phyloP scores from a whole-genome alignment of 805 yeast genomes.

The Barnettozyma botsteinii region DNA sequence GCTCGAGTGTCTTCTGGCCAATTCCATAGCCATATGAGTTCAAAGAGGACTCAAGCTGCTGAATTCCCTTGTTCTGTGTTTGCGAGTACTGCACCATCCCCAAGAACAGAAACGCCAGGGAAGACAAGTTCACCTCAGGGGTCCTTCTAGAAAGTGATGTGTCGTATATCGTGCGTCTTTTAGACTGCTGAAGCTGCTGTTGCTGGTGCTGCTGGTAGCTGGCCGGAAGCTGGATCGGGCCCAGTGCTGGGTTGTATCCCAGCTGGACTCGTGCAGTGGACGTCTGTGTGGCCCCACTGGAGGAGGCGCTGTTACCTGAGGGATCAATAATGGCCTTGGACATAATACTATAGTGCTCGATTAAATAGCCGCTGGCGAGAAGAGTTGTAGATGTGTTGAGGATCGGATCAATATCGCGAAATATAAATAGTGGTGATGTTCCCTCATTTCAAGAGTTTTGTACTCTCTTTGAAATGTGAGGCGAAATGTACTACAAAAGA shows the following conservation, averaged over 20 bases:
- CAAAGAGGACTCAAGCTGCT: conserved; percentile 56
- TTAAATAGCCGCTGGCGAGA: not conserved
- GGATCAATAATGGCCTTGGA: conserved; percentile 6
- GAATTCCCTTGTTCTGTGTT: conserved; percentile 56
- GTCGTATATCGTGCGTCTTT: conserved; percentile 47
- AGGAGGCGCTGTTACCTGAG: conserved; percentile 1
- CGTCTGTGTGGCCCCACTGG: not conserved
- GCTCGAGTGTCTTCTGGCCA: conserved; percentile 66
- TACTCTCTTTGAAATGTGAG: not conserved
- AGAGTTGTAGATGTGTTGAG: no score
- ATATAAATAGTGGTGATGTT: no score
- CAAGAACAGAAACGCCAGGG: conserved; percentile 63
- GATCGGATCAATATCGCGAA: no score
- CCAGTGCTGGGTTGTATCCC: conserved; percentile 26
- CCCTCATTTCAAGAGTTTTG: no score
- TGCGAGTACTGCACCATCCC: conserved; percentile 67
- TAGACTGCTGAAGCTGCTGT: conserved; percentile 11
- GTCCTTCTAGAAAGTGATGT: conserved; percentile 59
- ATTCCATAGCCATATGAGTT: conserved; percentile 73
- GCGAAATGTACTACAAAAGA: conserved; percentile 7
- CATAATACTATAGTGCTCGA: not conserved
- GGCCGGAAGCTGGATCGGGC: conserved; percentile 26
- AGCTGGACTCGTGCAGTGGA: conserved; percentile 2
- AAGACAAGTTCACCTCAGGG: conserved; percentile 60
- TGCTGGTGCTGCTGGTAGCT: conserved; percentile 19